Conservation (phyloP, 2,329 filamentous ascomycete species). For the Ascochyta clinopodiicola region DNA sequence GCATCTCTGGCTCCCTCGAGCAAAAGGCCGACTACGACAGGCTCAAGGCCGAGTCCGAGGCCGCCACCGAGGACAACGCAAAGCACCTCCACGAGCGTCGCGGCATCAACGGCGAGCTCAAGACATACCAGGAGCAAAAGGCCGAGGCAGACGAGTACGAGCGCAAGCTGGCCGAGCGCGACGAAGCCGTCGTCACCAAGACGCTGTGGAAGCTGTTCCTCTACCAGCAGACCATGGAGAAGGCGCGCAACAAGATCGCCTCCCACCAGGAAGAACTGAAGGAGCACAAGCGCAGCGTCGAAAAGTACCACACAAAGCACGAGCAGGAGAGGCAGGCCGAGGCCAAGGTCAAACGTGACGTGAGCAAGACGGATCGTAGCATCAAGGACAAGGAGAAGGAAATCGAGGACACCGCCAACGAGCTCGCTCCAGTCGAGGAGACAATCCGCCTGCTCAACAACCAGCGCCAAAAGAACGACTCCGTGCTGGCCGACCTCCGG, state of each 20-base stretch:
- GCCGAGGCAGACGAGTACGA: constrained; percentile 93
- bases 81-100: constrained; percentile 88
- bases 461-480: constrained; percentile 72
- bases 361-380: constrained; percentile 79
- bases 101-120: constrained; percentile 97
- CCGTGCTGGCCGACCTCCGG: constrained; percentile 71
- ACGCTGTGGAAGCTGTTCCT: constrained; percentile 97
- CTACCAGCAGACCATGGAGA: constrained; percentile 91
- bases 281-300: constrained; percentile 86
- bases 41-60: constrained; percentile 84
- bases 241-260: constrained; percentile 87
- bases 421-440: constrained; percentile 86
- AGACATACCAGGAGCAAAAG: constrained; percentile 97
- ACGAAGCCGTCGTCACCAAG: constrained; percentile 89
- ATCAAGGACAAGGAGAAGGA: constrained; percentile 87
- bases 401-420: constrained; percentile 85
- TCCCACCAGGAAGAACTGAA: constrained; percentile 94
- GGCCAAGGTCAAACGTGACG: constrained; percentile 74
- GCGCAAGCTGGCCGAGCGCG: constrained; percentile 85
- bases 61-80: constrained; percentile 85
- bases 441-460: constrained; percentile 79
- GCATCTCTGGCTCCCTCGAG: constrained; percentile 95
- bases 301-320: constrained; percentile 80
- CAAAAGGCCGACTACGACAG: constrained; percentile 93
- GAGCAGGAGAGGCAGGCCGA: constrained; percentile 87